These are phyloP conservation scores for Sphagnum fallax DNA, from an alignment of 228 moss, liverwort and hornwort species.

Conservation along the genomic window DNA sequence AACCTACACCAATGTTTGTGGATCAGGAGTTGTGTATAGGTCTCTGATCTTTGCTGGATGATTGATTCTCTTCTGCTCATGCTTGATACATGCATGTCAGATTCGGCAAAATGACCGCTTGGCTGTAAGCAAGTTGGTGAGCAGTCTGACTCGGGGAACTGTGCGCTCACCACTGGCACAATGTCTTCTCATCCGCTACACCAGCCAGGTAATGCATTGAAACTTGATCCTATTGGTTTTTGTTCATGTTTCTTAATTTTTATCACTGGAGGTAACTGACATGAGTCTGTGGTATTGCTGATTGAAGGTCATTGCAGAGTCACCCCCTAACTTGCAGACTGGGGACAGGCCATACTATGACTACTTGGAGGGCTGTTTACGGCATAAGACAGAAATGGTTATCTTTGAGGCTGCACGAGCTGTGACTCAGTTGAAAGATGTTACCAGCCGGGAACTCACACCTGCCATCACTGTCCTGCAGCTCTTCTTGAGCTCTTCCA, in stretches of 20 bases:
- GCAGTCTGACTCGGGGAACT: constrained; percentile 65
- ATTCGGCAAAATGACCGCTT: constrained; percentile 90
- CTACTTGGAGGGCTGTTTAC: constrained; percentile 74
- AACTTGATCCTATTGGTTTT: background rate
- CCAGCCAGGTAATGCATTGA: constrained; percentile 48
- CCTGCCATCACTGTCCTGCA: constrained; percentile 92
- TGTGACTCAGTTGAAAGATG: constrained; percentile 66
- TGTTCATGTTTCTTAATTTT: too few species aligned
- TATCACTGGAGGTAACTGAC: too few species aligned
- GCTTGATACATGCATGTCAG: constrained; percentile 16
- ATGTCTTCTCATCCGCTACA: constrained; percentile 88
- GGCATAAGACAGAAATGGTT: constrained; percentile 92
- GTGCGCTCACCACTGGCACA: constrained; percentile 90
- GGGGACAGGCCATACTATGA: constrained; percentile 91
- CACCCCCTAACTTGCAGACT: constrained; percentile 57
- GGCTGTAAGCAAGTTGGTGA: constrained; percentile 92
- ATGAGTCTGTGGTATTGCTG: too few species aligned
- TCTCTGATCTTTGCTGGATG: too few species aligned
- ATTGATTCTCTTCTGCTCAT: too few species aligned
- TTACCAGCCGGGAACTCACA: constrained; percentile 74
- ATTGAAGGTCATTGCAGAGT: constrained; percentile 76
- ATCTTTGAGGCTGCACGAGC: constrained; percentile 91
- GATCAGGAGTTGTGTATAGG: too few species aligned
- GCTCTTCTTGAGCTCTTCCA: constrained; percentile 81
- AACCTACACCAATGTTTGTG: too few species aligned